Base-by-base conservation (phyloP, 2,329 filamentous ascomycete species). In the Neonectria hederae region DNA sequence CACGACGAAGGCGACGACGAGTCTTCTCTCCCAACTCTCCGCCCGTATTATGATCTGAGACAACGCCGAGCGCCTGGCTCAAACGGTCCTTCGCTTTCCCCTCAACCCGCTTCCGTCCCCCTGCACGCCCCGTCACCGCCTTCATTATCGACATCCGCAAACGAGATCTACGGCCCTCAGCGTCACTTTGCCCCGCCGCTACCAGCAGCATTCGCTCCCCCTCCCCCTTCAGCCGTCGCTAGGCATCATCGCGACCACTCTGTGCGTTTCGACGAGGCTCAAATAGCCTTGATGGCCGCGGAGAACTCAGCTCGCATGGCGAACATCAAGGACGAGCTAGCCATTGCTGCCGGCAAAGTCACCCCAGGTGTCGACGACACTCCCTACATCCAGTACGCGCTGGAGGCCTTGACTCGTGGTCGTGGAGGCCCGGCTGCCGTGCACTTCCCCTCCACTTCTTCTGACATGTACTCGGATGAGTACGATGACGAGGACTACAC, bases 301-400 rank as follows among this genome's bases (percentile, higher is more conserved):
- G 72, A 75, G 49, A 76, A 75, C 66, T 63, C 75, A 38, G 72
- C 75, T 49, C 73, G 68, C 56, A 78, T 79, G 74, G 69, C 72
- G 51, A 74, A 79, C 55, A 83, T 86, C 73, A 85, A 86, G 57
- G 85, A 88, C 58, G 83, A 85, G 46, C 75, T 87, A 38, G 79
- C 83, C 53, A 78, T 84, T 57, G 81, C 83, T 19, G 84, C 79
- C 40, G 81, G 83, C 62, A 83, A 83, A 43, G 83, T 89, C 59
- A 95, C 92, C 0, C 94, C 94, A 0, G 92, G 90, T 10, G 83
- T 93, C 42, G 94, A 97, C 74, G 92, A 97, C 74, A 91, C 89
- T 9, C 94, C 93, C 0, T 97, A 94, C 77, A 92, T 97, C 67
- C 91, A 91, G 68, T 97, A 96, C 77, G 94, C 95, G 43, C 88